These are phyloP conservation scores for Blastomyces gilchristii DNA, from an alignment of 2,329 filamentous ascomycete genomes.

Conservation along the genomic window DNA sequence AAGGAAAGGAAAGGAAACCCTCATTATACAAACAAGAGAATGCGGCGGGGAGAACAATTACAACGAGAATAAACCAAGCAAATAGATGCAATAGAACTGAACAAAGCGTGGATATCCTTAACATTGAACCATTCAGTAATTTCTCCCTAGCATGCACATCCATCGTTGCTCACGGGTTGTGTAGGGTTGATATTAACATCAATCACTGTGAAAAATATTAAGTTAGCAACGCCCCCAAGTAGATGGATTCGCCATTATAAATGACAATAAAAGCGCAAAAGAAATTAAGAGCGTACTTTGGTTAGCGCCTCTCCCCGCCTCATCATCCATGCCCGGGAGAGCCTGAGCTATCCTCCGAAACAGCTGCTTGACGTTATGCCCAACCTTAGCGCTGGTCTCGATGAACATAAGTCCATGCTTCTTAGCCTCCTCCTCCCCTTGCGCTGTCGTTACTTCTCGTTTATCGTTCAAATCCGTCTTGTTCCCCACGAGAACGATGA, in stretches of 20 bases:
- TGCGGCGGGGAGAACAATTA: background rate
- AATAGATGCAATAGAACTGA: background rate
- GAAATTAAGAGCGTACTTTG: constrained; percentile 56
- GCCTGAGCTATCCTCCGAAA: constrained; percentile 98
- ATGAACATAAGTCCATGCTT: constrained; percentile 98
- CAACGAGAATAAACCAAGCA: background rate
- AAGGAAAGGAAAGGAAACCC: background rate
- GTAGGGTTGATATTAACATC: constrained; percentile 77
- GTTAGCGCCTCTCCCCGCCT: constrained; percentile 63
- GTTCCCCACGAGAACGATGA: constrained; percentile 96
- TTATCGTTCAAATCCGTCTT: constrained; percentile 99
- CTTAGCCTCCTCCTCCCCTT: constrained; percentile 96
- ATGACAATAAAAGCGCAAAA: background rate
- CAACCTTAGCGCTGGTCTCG: constrained; percentile 94
- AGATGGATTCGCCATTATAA: background rate
- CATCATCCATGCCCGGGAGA: constrained; percentile 91
- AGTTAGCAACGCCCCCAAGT: background rate
- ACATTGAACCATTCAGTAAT: constrained; percentile 6
- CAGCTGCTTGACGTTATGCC: constrained; percentile 94
- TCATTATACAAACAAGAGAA: background rate
- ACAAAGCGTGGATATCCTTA: constrained; percentile 3
- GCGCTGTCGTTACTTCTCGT: constrained; percentile 88
- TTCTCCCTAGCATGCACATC: constrained; percentile 53
- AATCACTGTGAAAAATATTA: constrained; percentile 55
- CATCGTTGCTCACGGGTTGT: constrained; percentile 58